A percentile compares a stretch with the other conserved stretches of the same genome.
Evolutionary conservation across 176 grass and related monocot species (phyloP).

Genomic region (Dendrocalamus sinicus): DNA sequence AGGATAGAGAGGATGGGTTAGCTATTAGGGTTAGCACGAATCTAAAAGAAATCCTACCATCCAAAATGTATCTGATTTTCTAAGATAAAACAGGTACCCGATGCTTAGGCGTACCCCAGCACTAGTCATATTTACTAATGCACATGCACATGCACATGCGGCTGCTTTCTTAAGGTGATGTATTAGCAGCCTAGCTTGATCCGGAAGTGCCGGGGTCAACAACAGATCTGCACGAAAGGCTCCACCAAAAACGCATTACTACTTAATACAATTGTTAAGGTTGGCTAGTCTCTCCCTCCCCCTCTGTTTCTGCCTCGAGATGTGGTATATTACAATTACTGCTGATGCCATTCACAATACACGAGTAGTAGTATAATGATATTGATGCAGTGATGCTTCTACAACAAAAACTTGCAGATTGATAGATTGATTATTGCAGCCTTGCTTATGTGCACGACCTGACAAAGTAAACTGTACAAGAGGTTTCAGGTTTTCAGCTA

Average conservation of each 20-base stretch:
- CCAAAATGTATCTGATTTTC: no score
- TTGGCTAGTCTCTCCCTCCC: not conserved
- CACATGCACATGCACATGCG: not conserved
- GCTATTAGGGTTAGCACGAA: no score
- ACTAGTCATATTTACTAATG: not conserved
- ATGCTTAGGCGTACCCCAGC: not conserved
- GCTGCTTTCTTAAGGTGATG: not conserved
- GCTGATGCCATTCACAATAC: not conserved
- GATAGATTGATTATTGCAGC: not conserved
- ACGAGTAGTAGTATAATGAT: not conserved
- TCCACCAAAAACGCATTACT: not conserved
- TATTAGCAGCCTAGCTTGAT: not conserved
- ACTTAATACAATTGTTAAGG: not conserved
- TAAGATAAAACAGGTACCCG: no score
- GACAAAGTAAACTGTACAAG: not conserved
- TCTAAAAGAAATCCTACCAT: no score
- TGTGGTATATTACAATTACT: not conserved
- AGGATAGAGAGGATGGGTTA: no score
- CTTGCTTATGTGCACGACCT: conserved; percentile 17
- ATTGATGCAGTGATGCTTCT: not conserved
- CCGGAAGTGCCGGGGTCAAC: not conserved
- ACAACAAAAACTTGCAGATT: not conserved
- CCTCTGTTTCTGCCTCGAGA: not conserved
- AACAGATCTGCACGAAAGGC: not conserved
- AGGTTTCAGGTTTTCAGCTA: not conserved